Evolutionary conservation across 2,329 filamentous ascomycete species (phyloP).

Genomic region (Verticillium alfalfae): DNA sequence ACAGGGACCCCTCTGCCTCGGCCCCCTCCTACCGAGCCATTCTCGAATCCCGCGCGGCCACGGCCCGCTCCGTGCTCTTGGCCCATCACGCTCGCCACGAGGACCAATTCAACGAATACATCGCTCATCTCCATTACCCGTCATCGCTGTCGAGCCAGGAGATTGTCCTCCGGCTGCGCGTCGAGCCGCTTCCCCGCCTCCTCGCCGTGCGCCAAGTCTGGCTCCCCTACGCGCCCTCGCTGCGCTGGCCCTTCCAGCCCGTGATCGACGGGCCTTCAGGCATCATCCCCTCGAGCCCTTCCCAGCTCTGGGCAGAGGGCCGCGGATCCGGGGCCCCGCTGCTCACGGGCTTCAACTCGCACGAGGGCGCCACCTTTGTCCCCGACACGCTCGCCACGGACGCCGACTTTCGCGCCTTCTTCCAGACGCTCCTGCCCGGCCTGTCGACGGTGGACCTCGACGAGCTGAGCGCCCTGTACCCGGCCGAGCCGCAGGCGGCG

Average conservation of each 20-base stretch:
- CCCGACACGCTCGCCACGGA: constrained; percentile 36
- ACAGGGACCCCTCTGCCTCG: constrained; percentile 19
- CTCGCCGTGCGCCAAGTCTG: constrained; percentile 37
- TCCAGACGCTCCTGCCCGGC: constrained; percentile 53
- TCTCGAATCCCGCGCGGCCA: constrained; percentile 52
- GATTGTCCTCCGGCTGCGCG: constrained; percentile 46
- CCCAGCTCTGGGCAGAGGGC: constrained; percentile 47
- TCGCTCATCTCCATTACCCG: constrained; percentile 43
- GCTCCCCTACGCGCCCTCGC: constrained; percentile 30
- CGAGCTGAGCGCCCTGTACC: constrained; percentile 55
- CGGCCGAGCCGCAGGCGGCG: constrained; percentile 32
- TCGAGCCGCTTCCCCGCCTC: constrained; percentile 30
- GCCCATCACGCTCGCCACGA: constrained; percentile 52
- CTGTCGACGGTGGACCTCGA: constrained; percentile 46
- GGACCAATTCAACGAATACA: constrained; percentile 50
- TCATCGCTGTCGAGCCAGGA: constrained; percentile 29
- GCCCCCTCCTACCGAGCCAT: constrained; percentile 48
- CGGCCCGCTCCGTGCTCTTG: constrained; percentile 46
- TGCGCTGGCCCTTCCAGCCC: constrained; percentile 64
- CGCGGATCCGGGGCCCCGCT: constrained; percentile 48
- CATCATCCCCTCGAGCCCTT: constrained; percentile 51
- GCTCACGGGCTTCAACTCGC: constrained; percentile 64
- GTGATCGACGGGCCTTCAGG: constrained; percentile 53
- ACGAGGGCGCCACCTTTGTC: constrained; percentile 64
- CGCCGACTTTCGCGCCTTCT: constrained; percentile 52